These are phyloP conservation scores for Rhizopogon salebrosus DNA, from an alignment of 768 basidiomycete species.

Conservation along the genomic window DNA sequence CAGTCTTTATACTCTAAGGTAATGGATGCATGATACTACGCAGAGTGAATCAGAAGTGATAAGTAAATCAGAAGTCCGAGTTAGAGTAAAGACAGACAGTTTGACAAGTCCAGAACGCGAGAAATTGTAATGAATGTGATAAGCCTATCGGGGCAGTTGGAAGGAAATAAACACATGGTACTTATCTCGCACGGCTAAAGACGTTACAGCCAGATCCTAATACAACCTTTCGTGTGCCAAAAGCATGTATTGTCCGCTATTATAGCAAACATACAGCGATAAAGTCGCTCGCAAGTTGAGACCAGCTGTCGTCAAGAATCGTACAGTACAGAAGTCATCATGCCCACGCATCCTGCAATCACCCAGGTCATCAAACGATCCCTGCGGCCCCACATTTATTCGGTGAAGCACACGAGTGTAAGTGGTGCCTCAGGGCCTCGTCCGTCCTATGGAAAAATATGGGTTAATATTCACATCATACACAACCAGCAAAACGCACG, in stretches of 20 bases:
- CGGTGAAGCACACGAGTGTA: background rate
- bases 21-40: no score
- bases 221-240: background rate
- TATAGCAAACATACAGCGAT: background rate
- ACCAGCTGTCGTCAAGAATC: no score
- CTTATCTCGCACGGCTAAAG: no score
- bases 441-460: constrained; percentile 1
- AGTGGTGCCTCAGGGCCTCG: constrained; percentile 1
- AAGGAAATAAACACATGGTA: no score
- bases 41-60: no score
- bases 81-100: no score
- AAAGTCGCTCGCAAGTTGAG: background rate
- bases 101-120: no score
- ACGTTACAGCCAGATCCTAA: no score
- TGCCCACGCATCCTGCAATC: background rate
- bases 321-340: background rate
- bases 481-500: constrained; percentile 23
- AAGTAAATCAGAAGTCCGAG: no score
- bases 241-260: background rate
- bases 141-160: no score
- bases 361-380: background rate
- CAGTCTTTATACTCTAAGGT: no score
- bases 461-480: background rate
- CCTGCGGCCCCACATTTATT: constrained; percentile 2
- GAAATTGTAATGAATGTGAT: no score